These are phyloP conservation scores for Taphrina flavorubra DNA, from an alignment of 1,139 yeast genomes.

Conservation along the genomic window DNA sequence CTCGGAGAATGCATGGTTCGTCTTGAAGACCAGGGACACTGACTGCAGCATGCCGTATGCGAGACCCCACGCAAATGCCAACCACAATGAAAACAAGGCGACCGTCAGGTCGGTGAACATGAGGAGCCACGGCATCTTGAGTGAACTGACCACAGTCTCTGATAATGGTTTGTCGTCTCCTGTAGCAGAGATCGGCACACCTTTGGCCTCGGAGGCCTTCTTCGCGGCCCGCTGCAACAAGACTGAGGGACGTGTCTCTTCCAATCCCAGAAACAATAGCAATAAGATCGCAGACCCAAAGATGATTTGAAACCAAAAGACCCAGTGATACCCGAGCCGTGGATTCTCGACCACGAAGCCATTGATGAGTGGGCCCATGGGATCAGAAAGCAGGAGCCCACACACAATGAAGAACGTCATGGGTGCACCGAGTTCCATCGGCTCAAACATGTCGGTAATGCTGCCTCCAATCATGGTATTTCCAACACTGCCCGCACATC, in stretches of 20 bases:
- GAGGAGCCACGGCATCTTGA: slow-evolving; percentile 24
- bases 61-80: slow-evolving; percentile 61
- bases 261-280: slow-evolving; percentile 56
- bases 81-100: slow-evolving; percentile 50
- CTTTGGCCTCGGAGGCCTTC: slow-evolving; percentile 52
- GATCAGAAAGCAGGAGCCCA: slow-evolving; percentile 68
- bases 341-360: slow-evolving; percentile 61
- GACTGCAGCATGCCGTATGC: slow-evolving; percentile 68
- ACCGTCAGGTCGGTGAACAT: slow-evolving; percentile 33
- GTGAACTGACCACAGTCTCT: slow-evolving; percentile 4
- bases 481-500: slow-evolving; percentile 81
- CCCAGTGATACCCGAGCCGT: slow-evolving; percentile 69
- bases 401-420: slow-evolving; percentile 64
- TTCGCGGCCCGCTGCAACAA: slow-evolving; percentile 64
- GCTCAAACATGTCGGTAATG: slow-evolving; percentile 72
- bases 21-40: slow-evolving; percentile 67
- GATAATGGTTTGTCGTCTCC: slow-evolving; percentile 23
- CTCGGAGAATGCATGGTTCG: slow-evolving; percentile 72
- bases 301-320: slow-evolving; percentile 62
- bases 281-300: slow-evolving; percentile 59
- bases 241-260: slow-evolving; percentile 66
- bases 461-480: slow-evolving; percentile 88
- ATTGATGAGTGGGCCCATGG: slow-evolving; percentile 64
- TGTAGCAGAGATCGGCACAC: slow-evolving; percentile 24
- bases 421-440: slow-evolving; percentile 65